A percentile compares a stretch with the other conserved stretches of the same genome.
Conservation (phyloP, 345 rosid genomes). For the Iberis pinnata region DNA sequence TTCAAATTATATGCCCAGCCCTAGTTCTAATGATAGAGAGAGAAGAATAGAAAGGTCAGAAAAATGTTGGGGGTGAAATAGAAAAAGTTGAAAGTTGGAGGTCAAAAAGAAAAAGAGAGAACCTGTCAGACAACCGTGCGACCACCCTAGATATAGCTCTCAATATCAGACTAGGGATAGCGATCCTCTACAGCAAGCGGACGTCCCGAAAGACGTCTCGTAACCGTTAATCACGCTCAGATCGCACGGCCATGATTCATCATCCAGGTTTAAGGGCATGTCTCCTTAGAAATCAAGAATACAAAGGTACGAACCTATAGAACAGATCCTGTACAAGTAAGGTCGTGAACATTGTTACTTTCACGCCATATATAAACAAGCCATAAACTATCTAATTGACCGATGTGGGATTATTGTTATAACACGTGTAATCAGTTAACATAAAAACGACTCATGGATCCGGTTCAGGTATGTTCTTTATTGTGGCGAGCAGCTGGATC, state of each 20-base stretch:
- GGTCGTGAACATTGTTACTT: background rate
- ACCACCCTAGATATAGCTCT: constrained; percentile 16
- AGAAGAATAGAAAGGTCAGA: too few relatives aligned
- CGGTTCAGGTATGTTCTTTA: too few relatives aligned
- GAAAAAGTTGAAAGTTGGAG: too few relatives aligned
- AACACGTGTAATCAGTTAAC: too few relatives aligned
- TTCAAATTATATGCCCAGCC: too few relatives aligned
- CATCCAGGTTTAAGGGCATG: constrained; percentile 14
- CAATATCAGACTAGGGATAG: background rate
- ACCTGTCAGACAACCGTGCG: constrained; percentile 30
- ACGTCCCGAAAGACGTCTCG: background rate
- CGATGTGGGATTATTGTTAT: constrained; percentile 17
- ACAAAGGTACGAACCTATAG: constrained; percentile 17
- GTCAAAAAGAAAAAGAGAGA: background rate
- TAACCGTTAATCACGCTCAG: constrained; percentile 29
- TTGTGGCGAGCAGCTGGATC: too few relatives aligned
- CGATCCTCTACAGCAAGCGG: constrained; percentile 28
- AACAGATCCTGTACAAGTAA: constrained; percentile 30
- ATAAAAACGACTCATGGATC: too few relatives aligned
- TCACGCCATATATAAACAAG: background rate
- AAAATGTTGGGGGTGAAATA: too few relatives aligned
- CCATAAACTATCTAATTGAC: accelerated
- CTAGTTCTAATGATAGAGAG: too few relatives aligned
- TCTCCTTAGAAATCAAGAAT: constrained; percentile 23
- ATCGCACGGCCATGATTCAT: constrained; percentile 14